Conservation (phyloP, 352 stramenopile genomes). For the Phytophthora parvispora region DNA sequence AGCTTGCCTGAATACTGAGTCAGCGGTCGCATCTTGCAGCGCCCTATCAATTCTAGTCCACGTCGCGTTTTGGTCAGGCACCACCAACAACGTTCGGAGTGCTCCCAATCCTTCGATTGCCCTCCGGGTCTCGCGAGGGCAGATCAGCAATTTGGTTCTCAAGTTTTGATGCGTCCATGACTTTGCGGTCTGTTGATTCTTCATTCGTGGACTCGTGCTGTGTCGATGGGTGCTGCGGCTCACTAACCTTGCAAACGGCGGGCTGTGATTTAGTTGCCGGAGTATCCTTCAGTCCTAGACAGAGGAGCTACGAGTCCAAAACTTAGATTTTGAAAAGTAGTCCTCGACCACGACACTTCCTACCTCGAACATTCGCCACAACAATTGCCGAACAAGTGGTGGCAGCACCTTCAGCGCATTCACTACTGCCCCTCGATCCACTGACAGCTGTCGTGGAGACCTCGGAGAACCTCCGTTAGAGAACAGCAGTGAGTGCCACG, state of each 20-base stretch:
- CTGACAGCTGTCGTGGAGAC: conserved; percentile 11
- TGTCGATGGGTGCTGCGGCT: no score
- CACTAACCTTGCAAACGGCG: no score
- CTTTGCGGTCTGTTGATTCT: background rate
- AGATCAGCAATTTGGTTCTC: background rate
- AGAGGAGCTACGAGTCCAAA: conserved; percentile 19
- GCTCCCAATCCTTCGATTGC: no score
- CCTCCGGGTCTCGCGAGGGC: no score
- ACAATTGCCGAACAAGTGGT: conserved; percentile 17
- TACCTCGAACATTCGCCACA: conserved; percentile 29
- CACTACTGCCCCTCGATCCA: conserved; percentile 9
- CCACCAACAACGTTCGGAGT: no score
- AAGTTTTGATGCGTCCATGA: background rate
- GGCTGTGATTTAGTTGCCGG: background rate
- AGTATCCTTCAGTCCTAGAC: conserved; percentile 2
- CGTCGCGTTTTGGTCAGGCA: no score
- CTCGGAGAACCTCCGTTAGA: conserved; percentile 2
- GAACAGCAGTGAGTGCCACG: conserved; percentile 35
- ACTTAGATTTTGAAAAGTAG: background rate
- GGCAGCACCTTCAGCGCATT: conserved; percentile 10
- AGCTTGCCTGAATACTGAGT: no score
- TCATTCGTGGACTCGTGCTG: background rate
- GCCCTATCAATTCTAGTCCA: no score
- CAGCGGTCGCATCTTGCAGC: no score
- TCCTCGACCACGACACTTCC: background rate